phyloP scores from a whole-genome alignment of 2,329 filamentous ascomycete genomes.

The Aurifilum marmelostoma region DNA sequence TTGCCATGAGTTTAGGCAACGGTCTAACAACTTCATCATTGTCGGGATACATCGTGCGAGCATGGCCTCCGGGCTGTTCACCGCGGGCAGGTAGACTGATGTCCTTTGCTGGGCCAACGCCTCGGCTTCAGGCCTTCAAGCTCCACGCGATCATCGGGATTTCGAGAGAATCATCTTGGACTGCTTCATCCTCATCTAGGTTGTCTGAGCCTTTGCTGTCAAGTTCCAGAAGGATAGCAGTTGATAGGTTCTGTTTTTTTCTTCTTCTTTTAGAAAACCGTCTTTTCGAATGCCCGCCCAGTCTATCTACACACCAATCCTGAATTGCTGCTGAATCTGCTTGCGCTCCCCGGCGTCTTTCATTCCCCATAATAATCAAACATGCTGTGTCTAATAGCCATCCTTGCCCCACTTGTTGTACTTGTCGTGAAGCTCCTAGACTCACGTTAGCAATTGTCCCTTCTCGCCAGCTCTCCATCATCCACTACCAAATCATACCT shows the following conservation, averaged over 20 bases:
- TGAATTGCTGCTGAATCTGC: constrained; percentile 18
- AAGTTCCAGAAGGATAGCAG: not conserved
- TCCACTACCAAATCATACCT: constrained; percentile 56
- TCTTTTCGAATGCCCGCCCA: constrained; percentile 22
- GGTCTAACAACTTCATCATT: not conserved
- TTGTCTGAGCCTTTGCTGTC: not conserved
- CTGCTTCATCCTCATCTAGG: not conserved
- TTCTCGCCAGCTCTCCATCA: not conserved
- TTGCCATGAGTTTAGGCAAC: not conserved
- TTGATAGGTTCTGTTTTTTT: not conserved
- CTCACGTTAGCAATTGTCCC: constrained; percentile 26
- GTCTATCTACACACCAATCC: constrained; percentile 29
- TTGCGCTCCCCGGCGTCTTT: constrained; percentile 19
- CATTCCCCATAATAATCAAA: constrained; percentile 3
- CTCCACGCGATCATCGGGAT: not conserved
- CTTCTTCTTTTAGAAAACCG: not conserved
- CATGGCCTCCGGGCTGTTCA: not conserved
- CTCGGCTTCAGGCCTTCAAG: not conserved
- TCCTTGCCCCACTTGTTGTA: constrained; percentile 99
- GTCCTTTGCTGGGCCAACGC: not conserved
- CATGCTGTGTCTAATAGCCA: constrained; percentile 64
- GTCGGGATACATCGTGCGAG: not conserved
- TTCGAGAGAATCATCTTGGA: not conserved
- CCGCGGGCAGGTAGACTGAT: not conserved
- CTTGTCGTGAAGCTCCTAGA: constrained; percentile 85